Evolutionary conservation across 179 eudicot genomes (phyloP).

Genomic region (Actinidia chinensis): DNA sequence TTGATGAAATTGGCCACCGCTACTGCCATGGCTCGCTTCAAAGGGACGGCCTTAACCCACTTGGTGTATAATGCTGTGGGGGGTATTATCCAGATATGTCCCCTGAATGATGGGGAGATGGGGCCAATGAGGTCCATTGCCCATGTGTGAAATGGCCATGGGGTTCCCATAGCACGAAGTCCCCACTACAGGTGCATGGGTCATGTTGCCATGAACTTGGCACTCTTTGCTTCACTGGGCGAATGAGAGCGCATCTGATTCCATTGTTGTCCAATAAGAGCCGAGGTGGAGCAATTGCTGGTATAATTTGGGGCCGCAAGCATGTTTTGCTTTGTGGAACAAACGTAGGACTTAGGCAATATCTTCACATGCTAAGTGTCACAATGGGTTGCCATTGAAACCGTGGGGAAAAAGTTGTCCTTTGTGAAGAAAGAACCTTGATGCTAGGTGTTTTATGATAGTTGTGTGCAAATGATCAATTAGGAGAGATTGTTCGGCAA

Average conservation of each 20-base stretch:
- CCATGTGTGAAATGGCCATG: constrained; percentile 2
- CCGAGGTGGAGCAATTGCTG: background rate
- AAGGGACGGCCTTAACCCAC: background rate
- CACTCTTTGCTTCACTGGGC: background rate
- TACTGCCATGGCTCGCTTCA: background rate
- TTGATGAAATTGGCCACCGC: background rate
- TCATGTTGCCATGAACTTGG: background rate
- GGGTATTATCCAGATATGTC: background rate
- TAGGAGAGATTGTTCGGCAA: background rate
- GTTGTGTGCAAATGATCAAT: background rate
- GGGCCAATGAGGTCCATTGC: background rate
- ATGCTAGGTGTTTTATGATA: background rate
- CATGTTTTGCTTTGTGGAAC: background rate
- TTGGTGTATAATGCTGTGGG: background rate
- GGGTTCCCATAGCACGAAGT: background rate
- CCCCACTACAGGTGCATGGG: background rate
- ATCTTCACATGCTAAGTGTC: background rate
- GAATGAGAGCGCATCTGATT: background rate
- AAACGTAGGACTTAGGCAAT: no score
- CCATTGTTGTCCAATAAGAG: background rate
- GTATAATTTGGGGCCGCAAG: background rate
- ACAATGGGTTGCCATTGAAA: background rate
- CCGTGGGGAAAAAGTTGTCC: background rate
- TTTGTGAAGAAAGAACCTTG: background rate
- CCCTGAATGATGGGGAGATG: background rate